These are phyloP conservation scores for Sphagnum tenellum DNA, from an alignment of 225 moss, liverwort and hornwort genomes.

Conservation along the genomic window DNA sequence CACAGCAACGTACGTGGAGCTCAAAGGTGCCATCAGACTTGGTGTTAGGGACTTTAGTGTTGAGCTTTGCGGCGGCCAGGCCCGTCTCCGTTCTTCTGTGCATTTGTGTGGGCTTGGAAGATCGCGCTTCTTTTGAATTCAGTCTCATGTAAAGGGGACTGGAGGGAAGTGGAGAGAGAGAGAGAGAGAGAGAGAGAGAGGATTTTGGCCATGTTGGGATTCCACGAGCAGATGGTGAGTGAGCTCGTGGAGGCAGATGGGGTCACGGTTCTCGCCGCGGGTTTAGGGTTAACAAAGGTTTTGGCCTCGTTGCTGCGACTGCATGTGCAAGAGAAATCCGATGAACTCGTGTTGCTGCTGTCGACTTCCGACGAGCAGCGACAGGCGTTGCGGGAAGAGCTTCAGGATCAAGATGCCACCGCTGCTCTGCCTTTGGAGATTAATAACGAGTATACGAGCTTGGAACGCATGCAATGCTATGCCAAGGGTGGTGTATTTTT, in stretches of 20 bases:
- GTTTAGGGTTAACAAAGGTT: conserved; percentile 73
- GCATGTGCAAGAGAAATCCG: conserved; percentile 28
- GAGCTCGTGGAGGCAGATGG: conserved; percentile 84
- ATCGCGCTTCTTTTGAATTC: too few species aligned
- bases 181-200: too few species aligned
- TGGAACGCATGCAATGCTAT: conserved; percentile 66
- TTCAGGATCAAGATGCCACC: conserved; percentile 57
- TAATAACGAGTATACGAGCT: conserved; percentile 72
- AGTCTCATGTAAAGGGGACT: too few species aligned
- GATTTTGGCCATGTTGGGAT: conserved; percentile 45
- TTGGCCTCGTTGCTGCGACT: conserved; percentile 57
- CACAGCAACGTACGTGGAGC: too few species aligned
- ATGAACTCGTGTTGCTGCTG: conserved; percentile 70
- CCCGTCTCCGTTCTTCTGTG: too few species aligned
- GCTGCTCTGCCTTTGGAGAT: conserved; percentile 52
- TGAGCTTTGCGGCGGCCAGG: too few species aligned
- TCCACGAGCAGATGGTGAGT: conserved; percentile 83
- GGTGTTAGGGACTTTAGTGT: too few species aligned
- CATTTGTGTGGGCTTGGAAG: too few species aligned
- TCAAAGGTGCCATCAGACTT: too few species aligned
- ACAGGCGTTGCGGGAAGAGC: conserved; percentile 71
- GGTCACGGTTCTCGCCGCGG: conserved; percentile 74
- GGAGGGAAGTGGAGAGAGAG: too few species aligned
- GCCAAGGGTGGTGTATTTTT: conserved; percentile 70
- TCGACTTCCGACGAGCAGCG: conserved; percentile 76